Evolutionary conservation across 1,284 basidiomycete genomes (phyloP).

Genomic region (Marasmius oreades): DNA sequence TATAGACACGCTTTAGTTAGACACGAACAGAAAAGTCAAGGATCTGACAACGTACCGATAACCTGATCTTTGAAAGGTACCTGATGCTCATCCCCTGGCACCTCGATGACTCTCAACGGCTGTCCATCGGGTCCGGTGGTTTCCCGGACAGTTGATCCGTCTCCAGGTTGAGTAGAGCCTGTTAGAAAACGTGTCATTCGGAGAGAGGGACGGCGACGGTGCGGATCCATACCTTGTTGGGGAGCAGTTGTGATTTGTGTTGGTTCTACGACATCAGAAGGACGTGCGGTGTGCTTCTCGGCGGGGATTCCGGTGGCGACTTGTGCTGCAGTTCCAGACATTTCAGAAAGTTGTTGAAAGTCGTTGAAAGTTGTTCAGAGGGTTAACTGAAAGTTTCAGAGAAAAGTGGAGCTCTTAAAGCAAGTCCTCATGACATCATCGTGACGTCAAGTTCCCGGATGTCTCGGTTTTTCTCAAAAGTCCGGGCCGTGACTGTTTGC

Average conservation of each 20-base stretch:
- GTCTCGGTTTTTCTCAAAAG: too few species aligned
- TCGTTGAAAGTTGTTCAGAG: too few species aligned
- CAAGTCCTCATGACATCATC: too few species aligned
- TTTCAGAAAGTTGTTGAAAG: too few species aligned
- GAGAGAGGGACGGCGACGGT: too few species aligned
- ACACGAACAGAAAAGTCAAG: too few species aligned
- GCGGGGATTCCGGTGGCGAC: not conserved
- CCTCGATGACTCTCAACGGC: not conserved
- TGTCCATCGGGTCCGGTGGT: not conserved
- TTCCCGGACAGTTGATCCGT: not conserved
- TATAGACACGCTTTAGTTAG: too few species aligned
- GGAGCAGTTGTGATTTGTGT: not conserved
- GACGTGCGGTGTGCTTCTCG: not conserved
- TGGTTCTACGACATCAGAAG: not conserved
- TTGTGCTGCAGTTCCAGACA: not conserved
- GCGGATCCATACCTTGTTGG: not conserved
- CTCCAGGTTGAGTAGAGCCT: slow-evolving; percentile 1
- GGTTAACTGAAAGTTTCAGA: too few species aligned
- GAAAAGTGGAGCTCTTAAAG: too few species aligned
- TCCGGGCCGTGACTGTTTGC: too few species aligned
- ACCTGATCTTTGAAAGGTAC: not conserved
- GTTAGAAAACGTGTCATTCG: not conserved
- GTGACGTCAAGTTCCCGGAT: too few species aligned
- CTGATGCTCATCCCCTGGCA: not conserved
- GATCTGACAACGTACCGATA: not conserved